Conservation (phyloP, 331 rosid species). For the Malus hybrid region DNA sequence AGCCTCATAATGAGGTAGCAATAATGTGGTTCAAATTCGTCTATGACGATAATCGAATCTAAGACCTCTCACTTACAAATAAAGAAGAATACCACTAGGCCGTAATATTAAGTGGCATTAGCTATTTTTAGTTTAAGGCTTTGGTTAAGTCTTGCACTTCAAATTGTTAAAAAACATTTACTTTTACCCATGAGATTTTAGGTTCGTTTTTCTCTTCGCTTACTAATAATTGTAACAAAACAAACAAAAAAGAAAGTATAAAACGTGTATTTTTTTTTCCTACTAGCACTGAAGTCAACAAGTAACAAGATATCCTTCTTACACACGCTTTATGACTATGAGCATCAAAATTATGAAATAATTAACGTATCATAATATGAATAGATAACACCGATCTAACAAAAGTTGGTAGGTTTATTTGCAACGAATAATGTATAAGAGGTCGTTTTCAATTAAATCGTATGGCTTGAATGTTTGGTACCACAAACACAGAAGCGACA, state of each 20-base stretch:
- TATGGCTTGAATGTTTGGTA: background rate
- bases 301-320: background rate
- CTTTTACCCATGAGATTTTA: background rate
- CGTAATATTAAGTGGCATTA: too few relatives aligned
- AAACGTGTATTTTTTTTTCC: background rate
- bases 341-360: too few relatives aligned
- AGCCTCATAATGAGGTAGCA: fast-evolving
- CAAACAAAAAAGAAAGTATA: background rate
- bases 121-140: background rate
- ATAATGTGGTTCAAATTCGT: too few relatives aligned
- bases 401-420: background rate
- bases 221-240: background rate
- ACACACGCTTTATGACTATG: too few relatives aligned
- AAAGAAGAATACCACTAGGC: too few relatives aligned
- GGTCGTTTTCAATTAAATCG: background rate
- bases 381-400: background rate
- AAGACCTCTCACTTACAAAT: too few relatives aligned
- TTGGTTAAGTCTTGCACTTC: background rate
- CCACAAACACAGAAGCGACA: background rate
- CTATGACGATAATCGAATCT: too few relatives aligned
- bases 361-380: background rate
- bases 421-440: background rate
- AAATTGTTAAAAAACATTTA: background rate
- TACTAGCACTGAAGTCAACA: background rate
- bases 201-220: background rate